Conservation (phyloP, 1,139 yeast species). For the Meyerozyma smithsonii region DNA sequence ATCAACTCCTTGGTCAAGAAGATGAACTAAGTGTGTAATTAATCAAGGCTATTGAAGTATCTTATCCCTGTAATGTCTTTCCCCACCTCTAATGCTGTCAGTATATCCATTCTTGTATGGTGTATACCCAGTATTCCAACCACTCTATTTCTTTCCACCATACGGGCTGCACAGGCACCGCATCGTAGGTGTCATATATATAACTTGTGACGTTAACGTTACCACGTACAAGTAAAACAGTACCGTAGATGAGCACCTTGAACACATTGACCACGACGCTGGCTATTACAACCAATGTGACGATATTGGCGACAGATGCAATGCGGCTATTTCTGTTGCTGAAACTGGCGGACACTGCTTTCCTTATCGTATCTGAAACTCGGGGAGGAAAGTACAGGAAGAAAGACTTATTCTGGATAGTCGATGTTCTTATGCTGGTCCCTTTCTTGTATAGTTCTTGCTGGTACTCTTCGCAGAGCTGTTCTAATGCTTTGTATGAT, state of each 20-base stretch:
- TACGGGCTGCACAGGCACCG: conserved; percentile 7
- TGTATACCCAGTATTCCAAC: conserved; percentile 28
- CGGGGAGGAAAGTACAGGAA: not conserved
- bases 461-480: conserved; percentile 21
- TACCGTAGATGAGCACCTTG: conserved; percentile 13
- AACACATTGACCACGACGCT: conserved; percentile 12
- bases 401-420: not conserved
- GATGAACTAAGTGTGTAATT: conserved; percentile 63
- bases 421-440: conserved; percentile 12
- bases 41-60: no score
- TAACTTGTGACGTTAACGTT: conserved; percentile 10
- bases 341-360: conserved; percentile 13
- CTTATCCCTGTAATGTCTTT: no score
- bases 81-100: no score
- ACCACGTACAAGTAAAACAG: conserved; percentile 8
- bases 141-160: conserved; percentile 36
- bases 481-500: conserved; percentile 8
- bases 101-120: conserved; percentile 16
- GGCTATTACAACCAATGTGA: conserved; percentile 8
- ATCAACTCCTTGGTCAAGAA: conserved; percentile 97
- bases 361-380: conserved; percentile 21
- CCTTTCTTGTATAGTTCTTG: conserved; percentile 18
- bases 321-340: conserved; percentile 13
- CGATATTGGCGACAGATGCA: conserved; percentile 8
- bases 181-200: conserved; percentile 20